phyloP scores from a whole-genome alignment of 2,329 filamentous ascomycete species.

The Arthrinium phaeospermum region DNA sequence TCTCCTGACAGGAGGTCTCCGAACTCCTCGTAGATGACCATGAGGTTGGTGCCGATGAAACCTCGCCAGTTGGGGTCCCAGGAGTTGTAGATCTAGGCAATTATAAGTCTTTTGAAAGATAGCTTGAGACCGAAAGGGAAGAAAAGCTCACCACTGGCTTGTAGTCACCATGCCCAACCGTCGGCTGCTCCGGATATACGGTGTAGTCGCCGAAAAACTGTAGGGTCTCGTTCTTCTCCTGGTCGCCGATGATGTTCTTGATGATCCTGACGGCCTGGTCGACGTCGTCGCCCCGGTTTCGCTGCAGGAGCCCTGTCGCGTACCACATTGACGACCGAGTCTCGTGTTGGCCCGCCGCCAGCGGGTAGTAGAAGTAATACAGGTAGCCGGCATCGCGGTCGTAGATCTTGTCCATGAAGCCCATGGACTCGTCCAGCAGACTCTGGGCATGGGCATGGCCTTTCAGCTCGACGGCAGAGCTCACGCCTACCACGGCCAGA shows the following conservation, averaged over 20 bases:
- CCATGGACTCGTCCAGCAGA: constrained; percentile 51
- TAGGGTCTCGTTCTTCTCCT: constrained; percentile 49
- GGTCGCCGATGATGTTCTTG: constrained; percentile 49
- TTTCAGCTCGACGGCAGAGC: constrained; percentile 18
- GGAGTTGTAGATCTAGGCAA: constrained; percentile 45
- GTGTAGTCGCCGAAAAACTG: constrained; percentile 56
- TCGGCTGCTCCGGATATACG: constrained; percentile 54
- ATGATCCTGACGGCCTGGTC: constrained; percentile 51
- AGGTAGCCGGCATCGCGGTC: constrained; percentile 50
- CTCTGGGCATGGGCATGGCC: constrained; percentile 32
- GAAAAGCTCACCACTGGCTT: constrained; percentile 36
- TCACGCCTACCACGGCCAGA: not conserved
- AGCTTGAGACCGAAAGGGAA: not conserved
- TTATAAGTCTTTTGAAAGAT: not conserved
- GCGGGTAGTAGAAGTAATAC: constrained; percentile 41
- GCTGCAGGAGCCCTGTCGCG: constrained; percentile 51
- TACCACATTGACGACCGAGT: constrained; percentile 56
- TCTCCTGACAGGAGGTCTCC: constrained; percentile 39
- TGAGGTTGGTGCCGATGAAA: constrained; percentile 56
- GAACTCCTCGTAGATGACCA: constrained; percentile 57
- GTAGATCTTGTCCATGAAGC: constrained; percentile 51
- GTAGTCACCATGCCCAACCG: constrained; percentile 51
- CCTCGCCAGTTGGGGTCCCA: constrained; percentile 62
- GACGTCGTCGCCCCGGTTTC: constrained; percentile 50
- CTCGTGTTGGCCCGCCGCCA: constrained; percentile 43